Conservation (phyloP, 306 rosid genomes). For the Delonix regia region DNA sequence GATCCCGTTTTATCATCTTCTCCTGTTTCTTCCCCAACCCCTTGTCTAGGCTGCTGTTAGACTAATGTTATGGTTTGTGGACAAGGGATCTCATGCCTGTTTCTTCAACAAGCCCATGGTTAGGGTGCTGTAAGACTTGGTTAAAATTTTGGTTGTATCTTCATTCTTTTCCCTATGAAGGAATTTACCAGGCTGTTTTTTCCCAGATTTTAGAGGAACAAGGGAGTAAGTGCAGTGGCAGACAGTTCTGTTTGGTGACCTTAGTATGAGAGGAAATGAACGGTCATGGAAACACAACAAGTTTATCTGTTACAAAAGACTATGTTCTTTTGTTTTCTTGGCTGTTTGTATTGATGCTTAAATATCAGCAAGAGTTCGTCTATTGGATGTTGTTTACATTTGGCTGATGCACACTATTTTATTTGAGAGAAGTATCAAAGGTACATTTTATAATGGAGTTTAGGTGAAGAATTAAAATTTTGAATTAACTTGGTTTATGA, state of each 20-base stretch:
- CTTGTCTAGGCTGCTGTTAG: background rate
- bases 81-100: constrained; percentile 3
- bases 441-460: background rate
- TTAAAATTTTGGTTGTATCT: constrained; percentile 21
- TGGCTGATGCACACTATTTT: constrained; percentile 1
- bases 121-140: background rate
- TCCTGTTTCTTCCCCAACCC: constrained; percentile 6
- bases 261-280: background rate
- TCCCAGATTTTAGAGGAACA: constrained; percentile 8
- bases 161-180: constrained; percentile 11
- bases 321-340: constrained; percentile 5
- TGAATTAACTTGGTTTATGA: background rate
- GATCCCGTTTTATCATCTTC: background rate
- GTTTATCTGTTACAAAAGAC: background rate
- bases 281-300: background rate
- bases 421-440: background rate
- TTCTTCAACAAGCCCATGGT: constrained; percentile 6
- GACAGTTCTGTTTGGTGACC: constrained; percentile 5
- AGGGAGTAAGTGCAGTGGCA: background rate
- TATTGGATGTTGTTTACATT: constrained; percentile 13
- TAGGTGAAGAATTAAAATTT: background rate
- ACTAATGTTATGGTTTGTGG: constrained; percentile 12
- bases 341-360: background rate
- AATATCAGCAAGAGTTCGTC: constrained; percentile 19
- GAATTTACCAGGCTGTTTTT: constrained; percentile 5